Evolutionary conservation across 352 stramenopile genomes (phyloP).

Genomic region (Globisporangium acanthophoron): DNA sequence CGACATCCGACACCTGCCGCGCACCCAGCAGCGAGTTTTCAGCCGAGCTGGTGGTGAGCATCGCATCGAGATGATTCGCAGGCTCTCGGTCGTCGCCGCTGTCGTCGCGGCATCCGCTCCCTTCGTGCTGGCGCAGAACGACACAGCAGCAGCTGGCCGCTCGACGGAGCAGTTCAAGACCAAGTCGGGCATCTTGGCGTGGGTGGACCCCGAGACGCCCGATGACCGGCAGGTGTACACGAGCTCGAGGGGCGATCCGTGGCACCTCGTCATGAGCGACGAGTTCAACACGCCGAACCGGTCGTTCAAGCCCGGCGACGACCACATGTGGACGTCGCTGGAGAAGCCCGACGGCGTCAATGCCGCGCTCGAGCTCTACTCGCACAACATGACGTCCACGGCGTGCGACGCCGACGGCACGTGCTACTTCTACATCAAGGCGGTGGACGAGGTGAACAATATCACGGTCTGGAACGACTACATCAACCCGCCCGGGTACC

Average conservation of each 20-base stretch:
- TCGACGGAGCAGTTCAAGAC: background rate
- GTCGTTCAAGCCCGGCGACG: conserved; percentile 48
- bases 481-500: conserved; percentile 38
- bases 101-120: no score
- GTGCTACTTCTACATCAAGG: conserved; percentile 69
- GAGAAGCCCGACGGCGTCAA: conserved; percentile 42
- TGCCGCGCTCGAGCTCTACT: conserved; percentile 61
- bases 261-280: conserved; percentile 67
- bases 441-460: conserved; percentile 31
- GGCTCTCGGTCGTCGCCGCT: background rate
- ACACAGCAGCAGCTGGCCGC: background rate
- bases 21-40: background rate
- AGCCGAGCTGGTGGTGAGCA: no score
- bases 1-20: background rate
- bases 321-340: conserved; percentile 48
- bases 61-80: background rate
- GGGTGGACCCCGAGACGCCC: conserved; percentile 58
- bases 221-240: conserved; percentile 34
- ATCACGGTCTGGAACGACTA: conserved; percentile 64
- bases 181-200: conserved; percentile 35
- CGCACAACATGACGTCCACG: conserved; percentile 67
- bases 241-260: conserved; percentile 41
- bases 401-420: conserved; percentile 32
- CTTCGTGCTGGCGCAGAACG: background rate
- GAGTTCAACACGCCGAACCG: conserved; percentile 45